These are phyloP conservation scores for Helianthus tuberosus DNA, from an alignment of 129 eudicot genomes.

Conservation along the genomic window DNA sequence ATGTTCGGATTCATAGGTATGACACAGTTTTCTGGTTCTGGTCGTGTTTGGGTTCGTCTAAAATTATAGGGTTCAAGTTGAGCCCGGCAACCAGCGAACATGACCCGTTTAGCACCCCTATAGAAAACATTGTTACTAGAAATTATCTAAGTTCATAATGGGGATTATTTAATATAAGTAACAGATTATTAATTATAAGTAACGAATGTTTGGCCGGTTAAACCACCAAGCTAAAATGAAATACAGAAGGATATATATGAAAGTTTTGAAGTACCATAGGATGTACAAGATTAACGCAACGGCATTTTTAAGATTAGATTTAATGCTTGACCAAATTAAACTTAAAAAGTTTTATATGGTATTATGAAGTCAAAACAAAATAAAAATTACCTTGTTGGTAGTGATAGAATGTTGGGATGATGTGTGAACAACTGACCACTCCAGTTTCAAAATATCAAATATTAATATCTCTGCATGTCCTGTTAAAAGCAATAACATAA, in stretches of 20 bases:
- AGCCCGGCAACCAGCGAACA: too few species aligned
- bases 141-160: too few species aligned
- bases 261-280: not conserved
- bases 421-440: conserved; percentile 77
- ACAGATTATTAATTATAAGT: too few species aligned
- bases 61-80: too few species aligned
- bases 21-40: too few species aligned
- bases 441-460: conserved; percentile 71
- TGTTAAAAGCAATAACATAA: conserved; percentile 25
- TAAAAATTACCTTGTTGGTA: conserved; percentile 61
- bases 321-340: not conserved
- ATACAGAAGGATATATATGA: not conserved
- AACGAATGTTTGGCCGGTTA: too few species aligned
- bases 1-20: too few species aligned
- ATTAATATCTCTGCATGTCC: conserved; percentile 84
- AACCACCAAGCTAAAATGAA: not conserved
- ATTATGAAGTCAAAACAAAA: not conserved
- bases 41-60: too few species aligned
- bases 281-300: not conserved
- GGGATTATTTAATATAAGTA: too few species aligned
- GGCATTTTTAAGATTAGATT: not conserved
- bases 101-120: too few species aligned
- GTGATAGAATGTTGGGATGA: conserved; percentile 77
- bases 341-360: not conserved
- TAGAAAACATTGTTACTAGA: too few species aligned